Conservation (phyloP, 257 asterid genomes). For the Asclepias syriaca region DNA sequence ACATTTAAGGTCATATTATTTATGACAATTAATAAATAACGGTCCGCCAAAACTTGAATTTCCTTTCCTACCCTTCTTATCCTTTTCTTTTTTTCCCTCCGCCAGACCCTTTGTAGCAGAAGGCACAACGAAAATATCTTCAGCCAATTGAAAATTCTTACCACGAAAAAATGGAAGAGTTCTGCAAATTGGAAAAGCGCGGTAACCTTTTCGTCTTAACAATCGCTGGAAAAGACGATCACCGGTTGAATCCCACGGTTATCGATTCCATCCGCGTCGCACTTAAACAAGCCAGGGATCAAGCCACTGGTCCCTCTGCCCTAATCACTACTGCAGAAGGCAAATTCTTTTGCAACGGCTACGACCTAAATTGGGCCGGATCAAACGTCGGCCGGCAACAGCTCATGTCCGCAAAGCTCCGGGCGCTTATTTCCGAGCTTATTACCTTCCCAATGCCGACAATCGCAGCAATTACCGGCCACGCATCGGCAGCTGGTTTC, state of each 20-base stretch:
- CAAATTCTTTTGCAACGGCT: slow-evolving; percentile 68
- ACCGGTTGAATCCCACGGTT: slow-evolving; percentile 55
- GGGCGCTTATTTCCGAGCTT: slow-evolving; percentile 42
- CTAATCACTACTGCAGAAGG: slow-evolving; percentile 62
- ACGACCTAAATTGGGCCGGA: slow-evolving; percentile 53
- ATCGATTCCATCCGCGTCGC: slow-evolving; percentile 40
- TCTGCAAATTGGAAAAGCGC: slow-evolving; percentile 44
- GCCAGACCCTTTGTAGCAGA: background rate
- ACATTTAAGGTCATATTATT: no score
- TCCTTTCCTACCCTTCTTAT: background rate
- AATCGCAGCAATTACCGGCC: slow-evolving; percentile 60
- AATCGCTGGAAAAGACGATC: slow-evolving; percentile 49
- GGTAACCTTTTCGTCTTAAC: slow-evolving; percentile 51
- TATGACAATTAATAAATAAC: no score
- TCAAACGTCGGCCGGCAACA: slow-evolving; percentile 26
- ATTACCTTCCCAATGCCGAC: slow-evolving; percentile 62
- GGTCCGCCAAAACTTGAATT: background rate
- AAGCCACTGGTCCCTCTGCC: slow-evolving; percentile 35
- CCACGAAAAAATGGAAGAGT: background rate
- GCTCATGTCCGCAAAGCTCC: slow-evolving; percentile 41
- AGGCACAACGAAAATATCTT: background rate
- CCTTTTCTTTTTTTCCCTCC: background rate
- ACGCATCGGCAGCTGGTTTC: slow-evolving; percentile 54
- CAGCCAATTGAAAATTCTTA: background rate
- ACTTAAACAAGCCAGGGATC: slow-evolving; percentile 28